phyloP scores from a whole-genome alignment of 768 basidiomycete genomes.

The Boletus edulis region DNA sequence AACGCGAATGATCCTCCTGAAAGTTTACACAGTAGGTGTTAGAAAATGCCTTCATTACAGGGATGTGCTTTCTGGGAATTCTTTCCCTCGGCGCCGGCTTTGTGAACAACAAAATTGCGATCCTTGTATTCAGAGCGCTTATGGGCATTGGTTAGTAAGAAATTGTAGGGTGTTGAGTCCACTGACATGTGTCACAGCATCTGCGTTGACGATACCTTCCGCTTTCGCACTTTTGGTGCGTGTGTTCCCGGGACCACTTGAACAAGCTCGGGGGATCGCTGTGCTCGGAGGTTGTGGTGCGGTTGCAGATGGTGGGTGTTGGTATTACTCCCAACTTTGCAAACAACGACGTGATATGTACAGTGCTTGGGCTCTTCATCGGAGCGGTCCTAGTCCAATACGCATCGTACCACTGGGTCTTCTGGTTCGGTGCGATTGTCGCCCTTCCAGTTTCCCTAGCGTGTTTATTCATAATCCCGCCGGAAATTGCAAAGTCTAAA shows the following conservation, averaged over 20 bases:
- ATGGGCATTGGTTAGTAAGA: constrained; percentile 42
- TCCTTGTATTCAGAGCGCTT: constrained; percentile 51
- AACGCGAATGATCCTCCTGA: constrained; percentile 16
- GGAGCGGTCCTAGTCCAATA: constrained; percentile 43
- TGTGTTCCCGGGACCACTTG: constrained; percentile 44
- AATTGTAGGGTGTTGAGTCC: not conserved
- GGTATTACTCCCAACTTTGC: not conserved
- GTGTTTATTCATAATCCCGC: constrained; percentile 36
- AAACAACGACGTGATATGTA: not conserved
- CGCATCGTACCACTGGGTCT: constrained; percentile 49
- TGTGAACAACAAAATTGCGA: constrained; percentile 40
- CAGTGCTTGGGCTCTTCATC: constrained; percentile 42
- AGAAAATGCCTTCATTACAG: constrained; percentile 43
- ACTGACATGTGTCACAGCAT: constrained; percentile 31
- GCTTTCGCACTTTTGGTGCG: constrained; percentile 49
- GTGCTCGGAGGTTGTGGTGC: constrained; percentile 46
- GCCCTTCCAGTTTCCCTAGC: constrained; percentile 31
- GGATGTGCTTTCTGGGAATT: constrained; percentile 40
- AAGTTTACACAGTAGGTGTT: constrained; percentile 30
- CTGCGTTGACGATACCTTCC: constrained; percentile 50
- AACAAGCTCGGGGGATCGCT: constrained; percentile 48
- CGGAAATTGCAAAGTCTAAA: constrained; percentile 7
- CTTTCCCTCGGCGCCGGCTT: constrained; percentile 49
- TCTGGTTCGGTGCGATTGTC: constrained; percentile 46
- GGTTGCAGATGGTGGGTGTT: constrained; percentile 39